Evolutionary conservation across 306 rosid species (phyloP).

Genomic region (Ormosia semicastrata): DNA sequence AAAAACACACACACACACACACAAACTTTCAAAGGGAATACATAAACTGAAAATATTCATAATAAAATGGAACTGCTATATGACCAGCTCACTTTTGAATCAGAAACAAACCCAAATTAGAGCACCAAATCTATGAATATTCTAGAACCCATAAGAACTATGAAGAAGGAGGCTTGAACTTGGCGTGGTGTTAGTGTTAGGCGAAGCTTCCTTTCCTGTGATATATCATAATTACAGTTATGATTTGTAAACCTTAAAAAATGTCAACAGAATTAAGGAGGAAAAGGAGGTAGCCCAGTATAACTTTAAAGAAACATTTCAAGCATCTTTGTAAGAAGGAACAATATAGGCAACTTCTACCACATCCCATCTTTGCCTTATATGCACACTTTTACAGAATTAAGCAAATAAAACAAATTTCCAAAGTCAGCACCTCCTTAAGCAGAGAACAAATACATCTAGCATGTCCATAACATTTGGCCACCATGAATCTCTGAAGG

Average conservation of each 20-base stretch:
- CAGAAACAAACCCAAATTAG: background rate
- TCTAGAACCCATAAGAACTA: too few species aligned
- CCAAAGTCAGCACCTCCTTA: background rate
- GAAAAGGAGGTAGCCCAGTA: background rate
- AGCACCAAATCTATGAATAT: background rate
- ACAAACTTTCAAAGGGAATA: background rate
- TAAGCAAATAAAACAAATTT: background rate
- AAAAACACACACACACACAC: background rate
- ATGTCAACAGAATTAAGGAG: background rate
- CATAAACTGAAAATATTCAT: background rate
- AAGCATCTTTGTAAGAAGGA: background rate
- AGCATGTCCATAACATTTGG: background rate
- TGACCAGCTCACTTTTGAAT: background rate
- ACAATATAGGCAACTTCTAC: background rate
- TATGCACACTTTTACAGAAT: background rate
- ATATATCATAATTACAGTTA: background rate
- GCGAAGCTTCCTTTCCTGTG: too few species aligned
- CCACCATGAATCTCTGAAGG: background rate
- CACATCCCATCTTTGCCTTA: background rate
- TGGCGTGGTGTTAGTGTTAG: too few species aligned
- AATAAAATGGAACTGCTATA: background rate
- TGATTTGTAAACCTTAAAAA: background rate
- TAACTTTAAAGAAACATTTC: background rate
- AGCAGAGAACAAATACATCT: background rate
- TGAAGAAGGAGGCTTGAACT: too few species aligned